These are phyloP conservation scores for Penicillium freii DNA, from an alignment of 2,329 filamentous ascomycete genomes.

Conservation along the genomic window DNA sequence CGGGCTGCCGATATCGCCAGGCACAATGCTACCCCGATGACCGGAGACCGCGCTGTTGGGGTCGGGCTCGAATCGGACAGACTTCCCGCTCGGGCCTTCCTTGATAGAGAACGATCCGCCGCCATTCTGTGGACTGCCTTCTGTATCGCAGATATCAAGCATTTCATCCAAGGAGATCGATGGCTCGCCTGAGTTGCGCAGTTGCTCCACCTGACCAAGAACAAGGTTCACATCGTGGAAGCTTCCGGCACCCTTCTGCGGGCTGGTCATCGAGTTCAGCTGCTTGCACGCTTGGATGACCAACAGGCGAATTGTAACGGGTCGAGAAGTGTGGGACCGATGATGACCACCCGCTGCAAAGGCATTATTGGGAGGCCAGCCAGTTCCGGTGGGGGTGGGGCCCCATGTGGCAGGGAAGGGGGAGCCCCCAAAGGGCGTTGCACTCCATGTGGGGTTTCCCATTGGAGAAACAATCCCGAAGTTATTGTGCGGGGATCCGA, in stretches of 20 bases:
- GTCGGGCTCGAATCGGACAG: slow-evolving; percentile 55
- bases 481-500: slow-evolving; percentile 36
- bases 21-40: slow-evolving; percentile 46
- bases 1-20: slow-evolving; percentile 70
- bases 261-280: slow-evolving; percentile 44
- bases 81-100: slow-evolving; percentile 48
- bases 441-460: slow-evolving; percentile 36
- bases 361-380: slow-evolving; percentile 46
- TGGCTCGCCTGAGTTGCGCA: slow-evolving; percentile 59
- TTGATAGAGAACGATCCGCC: slow-evolving; percentile 80
- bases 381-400: slow-evolving; percentile 41
- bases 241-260: slow-evolving; percentile 51
- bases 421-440: slow-evolving; percentile 39
- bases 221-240: slow-evolving; percentile 69
- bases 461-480: slow-evolving; percentile 34
- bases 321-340: slow-evolving; percentile 59
- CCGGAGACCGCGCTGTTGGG: slow-evolving; percentile 45
- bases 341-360: slow-evolving; percentile 51
- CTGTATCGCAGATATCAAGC: slow-evolving; percentile 82
- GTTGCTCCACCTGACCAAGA: slow-evolving; percentile 62
- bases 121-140: slow-evolving; percentile 81
- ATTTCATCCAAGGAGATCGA: slow-evolving; percentile 65
- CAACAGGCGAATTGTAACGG: slow-evolving; percentile 68
- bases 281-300: slow-evolving; percentile 76
- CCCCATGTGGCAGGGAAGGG: slow-evolving; percentile 43